Evolutionary conservation across 2,329 filamentous ascomycete species (phyloP).

Genomic region (Aspergillus nomiae): DNA sequence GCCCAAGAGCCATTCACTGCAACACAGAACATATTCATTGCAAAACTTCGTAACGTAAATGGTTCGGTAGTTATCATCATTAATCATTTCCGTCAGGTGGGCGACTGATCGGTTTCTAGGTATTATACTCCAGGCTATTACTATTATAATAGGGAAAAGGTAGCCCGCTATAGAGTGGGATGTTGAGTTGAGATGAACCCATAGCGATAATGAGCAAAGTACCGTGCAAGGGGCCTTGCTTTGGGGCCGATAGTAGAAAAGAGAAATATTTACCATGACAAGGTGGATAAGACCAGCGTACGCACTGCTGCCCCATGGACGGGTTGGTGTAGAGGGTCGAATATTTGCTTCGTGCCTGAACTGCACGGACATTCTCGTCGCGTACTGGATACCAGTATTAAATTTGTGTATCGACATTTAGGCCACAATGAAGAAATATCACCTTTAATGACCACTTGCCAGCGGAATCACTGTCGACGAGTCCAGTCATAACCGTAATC

Average conservation of each 20-base stretch:
- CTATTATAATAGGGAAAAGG: background rate
- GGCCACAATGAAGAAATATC: background rate
- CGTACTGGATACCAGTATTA: too few species aligned
- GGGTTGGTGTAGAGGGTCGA: background rate
- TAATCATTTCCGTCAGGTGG: background rate
- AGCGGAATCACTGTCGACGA: conserved; percentile 16
- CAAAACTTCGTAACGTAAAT: background rate
- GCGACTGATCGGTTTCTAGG: background rate
- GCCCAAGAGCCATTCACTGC: background rate
- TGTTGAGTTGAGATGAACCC: background rate
- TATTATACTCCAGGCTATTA: background rate
- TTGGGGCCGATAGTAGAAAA: background rate
- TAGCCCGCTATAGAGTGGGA: background rate
- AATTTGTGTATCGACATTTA: background rate
- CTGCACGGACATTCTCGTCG: background rate
- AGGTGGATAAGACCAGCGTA: background rate
- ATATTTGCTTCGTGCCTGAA: background rate
- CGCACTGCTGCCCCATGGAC: background rate
- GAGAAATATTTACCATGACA: background rate
- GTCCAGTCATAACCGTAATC: conserved; percentile 23
- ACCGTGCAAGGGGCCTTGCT: background rate
- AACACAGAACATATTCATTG: background rate
- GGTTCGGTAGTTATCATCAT: background rate
- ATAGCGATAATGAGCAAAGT: background rate
- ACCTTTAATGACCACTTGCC: background rate